Percentiles rank a stretch among this genome's conserved stretches.
Conservation (phyloP, 1,139 yeast genomes). For the Pichia sp. region DNA sequence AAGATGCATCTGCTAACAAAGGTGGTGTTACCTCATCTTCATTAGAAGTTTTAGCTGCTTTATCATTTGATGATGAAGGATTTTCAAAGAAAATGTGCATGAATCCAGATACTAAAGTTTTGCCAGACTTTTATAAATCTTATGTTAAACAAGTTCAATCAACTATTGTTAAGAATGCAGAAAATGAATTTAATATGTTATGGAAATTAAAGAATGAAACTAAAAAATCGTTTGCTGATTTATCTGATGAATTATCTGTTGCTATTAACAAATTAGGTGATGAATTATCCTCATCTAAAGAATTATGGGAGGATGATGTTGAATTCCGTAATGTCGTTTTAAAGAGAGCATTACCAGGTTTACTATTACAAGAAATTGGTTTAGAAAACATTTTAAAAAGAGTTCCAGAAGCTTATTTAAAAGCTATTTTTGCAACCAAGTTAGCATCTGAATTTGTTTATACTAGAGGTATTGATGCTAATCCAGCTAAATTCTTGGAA, state of each 20-base stretch:
- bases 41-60: slow-evolving; percentile 88
- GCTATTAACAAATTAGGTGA: slow-evolving; percentile 88
- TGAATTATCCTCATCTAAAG: slow-evolving; percentile 76
- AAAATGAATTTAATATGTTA: slow-evolving; percentile 76
- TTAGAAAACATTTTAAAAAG: slow-evolving; percentile 62
- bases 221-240: slow-evolving; percentile 65
- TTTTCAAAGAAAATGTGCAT: slow-evolving; percentile 76
- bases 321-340: slow-evolving; percentile 74
- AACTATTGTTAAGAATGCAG: slow-evolving; percentile 71
- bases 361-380: slow-evolving; percentile 70
- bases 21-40: slow-evolving; percentile 99
- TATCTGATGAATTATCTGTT: slow-evolving; percentile 79
- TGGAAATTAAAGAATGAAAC: slow-evolving; percentile 71
- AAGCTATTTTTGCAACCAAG: slow-evolving; percentile 86
- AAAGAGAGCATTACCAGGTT: slow-evolving; percentile 69
- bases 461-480: slow-evolving; percentile 73
- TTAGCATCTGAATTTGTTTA: slow-evolving; percentile 88
- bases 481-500: slow-evolving; percentile 80
- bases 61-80: slow-evolving; percentile 81
- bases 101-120: slow-evolving; percentile 41
- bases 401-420: slow-evolving; percentile 83
- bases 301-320: slow-evolving; percentile 78
- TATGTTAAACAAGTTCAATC: slow-evolving; percentile 82
- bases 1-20: slow-evolving; percentile 96
- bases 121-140: slow-evolving; percentile 70